Evolutionary conservation across 225 moss, liverwort and hornwort genomes (phyloP).

Genomic region (Climacium dendroides): DNA sequence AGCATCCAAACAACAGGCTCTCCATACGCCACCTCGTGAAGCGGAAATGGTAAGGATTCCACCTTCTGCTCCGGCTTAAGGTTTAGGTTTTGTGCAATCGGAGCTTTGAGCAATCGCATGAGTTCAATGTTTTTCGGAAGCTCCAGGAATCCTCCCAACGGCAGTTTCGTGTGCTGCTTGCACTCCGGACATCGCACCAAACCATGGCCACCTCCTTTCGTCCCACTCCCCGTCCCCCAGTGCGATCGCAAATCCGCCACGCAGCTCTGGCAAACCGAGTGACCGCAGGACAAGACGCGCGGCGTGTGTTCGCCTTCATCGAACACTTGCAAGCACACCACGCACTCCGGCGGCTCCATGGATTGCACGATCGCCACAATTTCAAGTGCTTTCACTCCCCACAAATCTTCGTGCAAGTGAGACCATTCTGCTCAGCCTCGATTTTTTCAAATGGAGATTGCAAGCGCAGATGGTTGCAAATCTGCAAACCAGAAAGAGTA

Average conservation of each 20-base stretch:
- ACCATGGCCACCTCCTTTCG: conserved; percentile 1
- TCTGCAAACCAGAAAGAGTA: background rate
- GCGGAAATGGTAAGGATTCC: background rate
- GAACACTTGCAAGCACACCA: conserved; percentile 64
- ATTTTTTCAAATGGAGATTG: background rate
- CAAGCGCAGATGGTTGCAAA: background rate
- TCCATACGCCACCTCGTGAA: background rate
- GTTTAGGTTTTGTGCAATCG: background rate
- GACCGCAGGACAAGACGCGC: conserved; percentile 74
- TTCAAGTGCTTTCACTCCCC: background rate
- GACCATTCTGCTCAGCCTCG: background rate
- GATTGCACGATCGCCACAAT: background rate
- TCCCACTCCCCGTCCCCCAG: conserved; percentile 16
- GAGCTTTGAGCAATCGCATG: conserved; percentile 28
- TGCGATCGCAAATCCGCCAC: conserved; percentile 50
- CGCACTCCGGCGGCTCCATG: conserved; percentile 61
- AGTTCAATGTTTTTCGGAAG: conserved; percentile 85
- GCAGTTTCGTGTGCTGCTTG: conserved; percentile 56
- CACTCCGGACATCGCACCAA: conserved; percentile 83
- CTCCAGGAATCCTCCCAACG: conserved; percentile 39
- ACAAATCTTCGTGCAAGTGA: background rate
- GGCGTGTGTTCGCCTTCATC: conserved; percentile 54
- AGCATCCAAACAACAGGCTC: conserved; percentile 22
- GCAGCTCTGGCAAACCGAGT: conserved; percentile 75
- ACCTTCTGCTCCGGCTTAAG: background rate